Conservation (phyloP, 140 eudicot genomes). For the Cichorium intybus region DNA sequence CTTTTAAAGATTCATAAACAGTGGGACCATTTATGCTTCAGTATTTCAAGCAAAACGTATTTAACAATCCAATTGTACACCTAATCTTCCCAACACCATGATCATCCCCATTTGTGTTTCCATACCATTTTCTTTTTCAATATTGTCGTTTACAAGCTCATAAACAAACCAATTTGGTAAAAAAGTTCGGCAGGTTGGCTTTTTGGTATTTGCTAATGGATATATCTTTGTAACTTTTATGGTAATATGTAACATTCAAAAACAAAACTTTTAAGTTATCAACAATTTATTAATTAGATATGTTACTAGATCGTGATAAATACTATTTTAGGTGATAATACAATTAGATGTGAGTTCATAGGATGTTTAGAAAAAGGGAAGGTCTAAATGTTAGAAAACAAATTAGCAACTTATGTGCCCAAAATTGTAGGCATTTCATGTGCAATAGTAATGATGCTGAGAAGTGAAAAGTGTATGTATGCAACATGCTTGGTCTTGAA, state of each 20-base stretch:
- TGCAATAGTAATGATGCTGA: constrained; percentile 24
- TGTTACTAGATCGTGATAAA: not conserved
- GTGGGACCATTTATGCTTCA: constrained; percentile 22
- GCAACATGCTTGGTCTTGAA: constrained; percentile 21
- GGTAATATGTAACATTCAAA: not conserved
- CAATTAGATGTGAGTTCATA: not conserved
- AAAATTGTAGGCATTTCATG: constrained; percentile 19
- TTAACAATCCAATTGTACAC: constrained; percentile 27
- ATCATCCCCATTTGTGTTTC: constrained; percentile 20
- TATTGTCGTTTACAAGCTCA: constrained; percentile 3
- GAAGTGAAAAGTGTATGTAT: constrained; percentile 10
- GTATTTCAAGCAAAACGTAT: constrained; percentile 19
- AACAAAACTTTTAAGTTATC: not conserved
- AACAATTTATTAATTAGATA: not conserved
- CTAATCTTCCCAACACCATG: constrained; percentile 28
- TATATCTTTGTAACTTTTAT: not conserved
- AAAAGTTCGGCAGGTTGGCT: not conserved
- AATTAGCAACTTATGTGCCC: constrained; percentile 11
- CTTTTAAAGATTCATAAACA: constrained; percentile 4
- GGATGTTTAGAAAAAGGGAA: not conserved
- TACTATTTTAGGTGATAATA: not conserved
- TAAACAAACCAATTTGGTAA: not conserved
- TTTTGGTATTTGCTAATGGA: not conserved
- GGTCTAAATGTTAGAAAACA: not conserved
- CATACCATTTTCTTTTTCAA: not conserved